Evolutionary conservation across 371 early-diverging fungal species (phyloP), one percentile per base, ranked within the genome.

Genomic region (Lichtheimia ornata): DNA sequence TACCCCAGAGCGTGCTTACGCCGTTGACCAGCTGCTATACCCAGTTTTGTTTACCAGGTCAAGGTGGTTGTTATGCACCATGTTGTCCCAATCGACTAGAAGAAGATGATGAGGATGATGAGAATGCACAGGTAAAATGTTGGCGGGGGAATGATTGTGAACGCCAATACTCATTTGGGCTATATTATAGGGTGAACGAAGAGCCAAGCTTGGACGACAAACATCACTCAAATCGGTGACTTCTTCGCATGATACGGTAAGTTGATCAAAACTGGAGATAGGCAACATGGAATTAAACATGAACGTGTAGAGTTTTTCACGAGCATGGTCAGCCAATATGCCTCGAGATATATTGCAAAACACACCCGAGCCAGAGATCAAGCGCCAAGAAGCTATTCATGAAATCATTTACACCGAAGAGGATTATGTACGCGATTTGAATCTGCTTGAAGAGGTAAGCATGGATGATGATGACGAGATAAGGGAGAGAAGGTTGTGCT

Each of bases 321-420:
- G 71, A 56, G 72, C 83, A 50, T 92, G 91, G 93, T 84, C 88
- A 14, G 81, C 77, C 25, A 74, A 82, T 0, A 86, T 91, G 18
- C 85, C 94, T 2, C 80, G 83, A 50, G 89, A 89, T 15, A 77
- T 95, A 17, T 67, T 89, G 1, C 85, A 89, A 24, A 84, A 87
- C 3, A 84, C 91, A 0, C 82, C 91, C 4, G 70, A 85, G 20
- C 65, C 76, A 22, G 97, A 97, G 71, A 83, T 86, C 62, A 91
- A 90, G 63, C 84, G 97, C 0, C 97, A 97, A 66, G 96, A 97
- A 68, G 89, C 89, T 35, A 92, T 97, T 56, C 94, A 88, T 74
- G 97, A 97, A 74, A 62, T 96, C 55, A 90, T 97, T 30, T 85
- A 91, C 45, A 93, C 92, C 2, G 96, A 96, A 70, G 88, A 88